phyloP scores from a whole-genome alignment of 371 early-diverging fungal species.

The Syncephalastrum sp. region DNA sequence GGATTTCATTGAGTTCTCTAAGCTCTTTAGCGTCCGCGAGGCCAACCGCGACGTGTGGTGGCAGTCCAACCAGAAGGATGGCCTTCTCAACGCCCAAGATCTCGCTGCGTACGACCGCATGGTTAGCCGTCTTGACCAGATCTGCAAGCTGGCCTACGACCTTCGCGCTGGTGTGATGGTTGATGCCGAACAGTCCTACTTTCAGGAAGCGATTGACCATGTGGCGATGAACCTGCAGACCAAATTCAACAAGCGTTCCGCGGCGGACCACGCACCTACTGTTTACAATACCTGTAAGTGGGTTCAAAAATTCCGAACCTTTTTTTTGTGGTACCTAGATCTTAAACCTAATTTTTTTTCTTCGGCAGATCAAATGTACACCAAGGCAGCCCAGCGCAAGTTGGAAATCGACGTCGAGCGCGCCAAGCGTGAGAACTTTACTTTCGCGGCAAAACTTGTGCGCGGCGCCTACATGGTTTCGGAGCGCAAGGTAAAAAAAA shows the following conservation, averaged over 20 bases:
- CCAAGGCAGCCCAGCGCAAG: slow-evolving; percentile 66
- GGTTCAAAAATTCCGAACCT: background rate
- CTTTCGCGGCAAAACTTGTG: slow-evolving; percentile 88
- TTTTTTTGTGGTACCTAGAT: slow-evolving; percentile 3
- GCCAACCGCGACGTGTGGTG: slow-evolving; percentile 23
- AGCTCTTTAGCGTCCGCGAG: slow-evolving; percentile 58
- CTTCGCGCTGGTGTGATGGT: slow-evolving; percentile 77
- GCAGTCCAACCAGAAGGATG: slow-evolving; percentile 10
- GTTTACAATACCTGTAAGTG: slow-evolving; percentile 81
- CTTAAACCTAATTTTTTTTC: slow-evolving; percentile 5
- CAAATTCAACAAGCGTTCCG: slow-evolving; percentile 61
- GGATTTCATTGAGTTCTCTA: slow-evolving; percentile 63
- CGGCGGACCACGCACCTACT: slow-evolving; percentile 53
- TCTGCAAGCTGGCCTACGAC: slow-evolving; percentile 63
- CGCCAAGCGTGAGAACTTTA: slow-evolving; percentile 64
- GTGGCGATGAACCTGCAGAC: slow-evolving; percentile 69
- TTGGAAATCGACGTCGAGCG: slow-evolving; percentile 68
- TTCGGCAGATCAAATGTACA: slow-evolving; percentile 85
- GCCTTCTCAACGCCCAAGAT: slow-evolving; percentile 48
- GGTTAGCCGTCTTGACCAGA: slow-evolving; percentile 60
- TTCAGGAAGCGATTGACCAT: slow-evolving; percentile 90
- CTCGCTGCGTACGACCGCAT: slow-evolving; percentile 69
- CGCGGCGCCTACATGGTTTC: slow-evolving; percentile 91
- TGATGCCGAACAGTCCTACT: slow-evolving; percentile 93
- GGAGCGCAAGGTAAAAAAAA: slow-evolving; percentile 63